Conservation (phyloP, 805 yeast genomes). For the Saturnispora halmiae region DNA sequence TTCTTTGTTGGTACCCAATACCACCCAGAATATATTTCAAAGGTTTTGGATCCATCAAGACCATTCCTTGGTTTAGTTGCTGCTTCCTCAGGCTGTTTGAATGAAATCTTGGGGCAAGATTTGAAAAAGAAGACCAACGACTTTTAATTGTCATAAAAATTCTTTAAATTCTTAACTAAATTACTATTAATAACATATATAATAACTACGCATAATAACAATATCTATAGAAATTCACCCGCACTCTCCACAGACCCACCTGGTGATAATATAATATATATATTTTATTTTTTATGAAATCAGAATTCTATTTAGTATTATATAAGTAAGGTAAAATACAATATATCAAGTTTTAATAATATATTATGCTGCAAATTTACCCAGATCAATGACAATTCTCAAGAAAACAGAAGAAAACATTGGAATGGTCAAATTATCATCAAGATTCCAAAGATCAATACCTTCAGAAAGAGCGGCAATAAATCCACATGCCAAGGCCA, state of each 20-base stretch:
- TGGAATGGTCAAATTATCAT: slow-evolving; percentile 93
- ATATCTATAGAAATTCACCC: background rate
- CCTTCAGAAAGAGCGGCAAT: slow-evolving; percentile 86
- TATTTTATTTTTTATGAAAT: too few relatives aligned
- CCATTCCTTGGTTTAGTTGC: slow-evolving; percentile 96
- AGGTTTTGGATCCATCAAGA: slow-evolving; percentile 91
- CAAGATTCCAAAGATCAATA: slow-evolving; percentile 64
- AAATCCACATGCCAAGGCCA: slow-evolving; percentile 61
- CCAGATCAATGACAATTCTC: slow-evolving; percentile 17
- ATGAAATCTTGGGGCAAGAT: slow-evolving; percentile 44
- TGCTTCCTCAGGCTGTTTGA: slow-evolving; percentile 80
- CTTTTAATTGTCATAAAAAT: slow-evolving; percentile 20
- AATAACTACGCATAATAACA: slow-evolving; percentile 1
- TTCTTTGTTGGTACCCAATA: slow-evolving; percentile 93
- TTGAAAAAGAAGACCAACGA: slow-evolving; percentile 25
- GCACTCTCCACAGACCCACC: too few relatives aligned
- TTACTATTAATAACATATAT: background rate
- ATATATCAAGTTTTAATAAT: background rate
- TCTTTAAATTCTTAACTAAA: background rate
- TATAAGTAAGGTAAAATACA: background rate
- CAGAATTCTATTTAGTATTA: too few relatives aligned
- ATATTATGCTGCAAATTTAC: slow-evolving; percentile 8
- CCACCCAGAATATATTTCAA: slow-evolving; percentile 96
- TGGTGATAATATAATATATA: too few relatives aligned
- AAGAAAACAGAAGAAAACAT: slow-evolving; percentile 67